Evolutionary conservation across 768 basidiomycete genomes (phyloP), one percentile per base, ranked within the genome.

Genomic region (Rhodotorula babjevae): DNA sequence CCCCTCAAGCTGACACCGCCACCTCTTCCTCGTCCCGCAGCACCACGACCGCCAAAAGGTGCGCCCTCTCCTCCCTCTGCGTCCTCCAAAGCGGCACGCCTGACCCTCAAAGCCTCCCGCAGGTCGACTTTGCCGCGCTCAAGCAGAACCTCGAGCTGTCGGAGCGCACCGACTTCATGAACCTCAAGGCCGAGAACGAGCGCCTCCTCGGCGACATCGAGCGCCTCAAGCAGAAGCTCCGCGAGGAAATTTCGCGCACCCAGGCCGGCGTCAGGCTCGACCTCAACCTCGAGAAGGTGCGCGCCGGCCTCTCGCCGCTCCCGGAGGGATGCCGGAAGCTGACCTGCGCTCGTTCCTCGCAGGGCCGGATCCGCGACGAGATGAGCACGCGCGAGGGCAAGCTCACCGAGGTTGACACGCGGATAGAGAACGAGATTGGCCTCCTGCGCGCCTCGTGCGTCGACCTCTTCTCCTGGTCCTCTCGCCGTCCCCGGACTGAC

Each of bases 121-220:
- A 77, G 76, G 94, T 98, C 68, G 94, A 97, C 82, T 96, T 97
- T 81, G 91, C 93, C 7, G 91, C 93, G 80, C 88, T 94, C 19
- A 76, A 76, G 31, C 75, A 76, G 55, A 95, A 96, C 81, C 85
- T 99, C 42, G 91, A 97, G 81, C 84, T 98, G 50, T 92, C 91
- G 85, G 93, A 95, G 84, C 93, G 93, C 86, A 96, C 97, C 76
- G 95, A 99, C 79, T 85, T 96, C 47, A 88, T 92, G 36, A 89
- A 91, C 86, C 88, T 98, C 82, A 95, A 93, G 82, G 89, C 92
- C 31, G 95, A 97, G 84, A 97, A 91, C 77, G 96, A 98, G 80
- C 87, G 95, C n/a, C 84, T 99, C 46, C 84, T 90, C 68, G 84
- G 87, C 36, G 96, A 98, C 79, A 88, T 97, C 69, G 92, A 96